Evolutionary conservation across 768 basidiomycete species (phyloP).

Genomic region (Mycena vulgaris): DNA sequence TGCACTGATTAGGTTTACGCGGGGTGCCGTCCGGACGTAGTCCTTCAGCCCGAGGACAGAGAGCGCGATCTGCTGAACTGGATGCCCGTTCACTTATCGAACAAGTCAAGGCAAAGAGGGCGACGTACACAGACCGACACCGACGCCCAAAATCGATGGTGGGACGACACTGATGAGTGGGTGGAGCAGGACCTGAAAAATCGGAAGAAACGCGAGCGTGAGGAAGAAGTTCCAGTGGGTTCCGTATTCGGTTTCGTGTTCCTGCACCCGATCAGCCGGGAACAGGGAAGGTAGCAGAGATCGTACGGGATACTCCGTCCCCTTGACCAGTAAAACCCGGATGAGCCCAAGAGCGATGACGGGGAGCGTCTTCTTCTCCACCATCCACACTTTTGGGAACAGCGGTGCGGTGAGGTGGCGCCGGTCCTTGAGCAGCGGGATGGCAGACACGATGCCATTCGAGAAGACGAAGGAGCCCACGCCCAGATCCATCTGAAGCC

Average conservation of each 20-base stretch:
- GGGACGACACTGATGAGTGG: constrained; percentile 73
- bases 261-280: constrained; percentile 56
- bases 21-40: constrained; percentile 77
- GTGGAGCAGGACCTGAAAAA: constrained; percentile 78
- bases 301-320: constrained; percentile 92
- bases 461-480: constrained; percentile 99
- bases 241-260: constrained; percentile 97
- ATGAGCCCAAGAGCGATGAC: constrained; percentile 82
- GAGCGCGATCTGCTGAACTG: constrained; percentile 83
- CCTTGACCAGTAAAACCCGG: constrained; percentile 90
- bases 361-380: constrained; percentile 74
- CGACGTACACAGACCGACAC: constrained; percentile 70
- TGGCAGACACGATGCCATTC: constrained; percentile 92
- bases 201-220: constrained; percentile 86
- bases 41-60: constrained; percentile 68
- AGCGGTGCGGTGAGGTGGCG: constrained; percentile 64
- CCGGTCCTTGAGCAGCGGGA: constrained; percentile 80
- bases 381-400: constrained; percentile 63
- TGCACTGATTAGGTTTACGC: constrained; percentile 74
- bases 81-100: neutral
- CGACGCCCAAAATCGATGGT: constrained; percentile 73
- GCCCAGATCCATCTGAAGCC: constrained; percentile 92
- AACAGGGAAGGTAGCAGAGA: neutral
- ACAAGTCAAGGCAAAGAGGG: no score
- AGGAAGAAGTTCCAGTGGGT: constrained; percentile 99